Evolutionary conservation across 2,329 filamentous ascomycete genomes (phyloP).

Genomic region (Peltaster fructicola): DNA sequence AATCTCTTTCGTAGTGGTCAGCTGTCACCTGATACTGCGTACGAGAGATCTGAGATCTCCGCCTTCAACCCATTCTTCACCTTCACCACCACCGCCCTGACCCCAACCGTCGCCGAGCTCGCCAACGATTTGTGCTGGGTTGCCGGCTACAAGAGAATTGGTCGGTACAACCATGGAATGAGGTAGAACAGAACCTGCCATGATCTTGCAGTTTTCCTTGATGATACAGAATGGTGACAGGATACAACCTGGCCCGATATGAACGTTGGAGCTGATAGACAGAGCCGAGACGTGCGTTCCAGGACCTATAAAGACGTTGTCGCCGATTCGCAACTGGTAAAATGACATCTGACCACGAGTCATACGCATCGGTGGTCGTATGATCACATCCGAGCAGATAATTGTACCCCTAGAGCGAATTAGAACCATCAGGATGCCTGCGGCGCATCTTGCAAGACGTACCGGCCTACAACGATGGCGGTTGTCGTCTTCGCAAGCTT

Average conservation of each 20-base stretch:
- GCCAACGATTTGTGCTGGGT: conserved; percentile 61
- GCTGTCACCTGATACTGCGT: conserved; percentile 24
- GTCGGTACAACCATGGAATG: conserved; percentile 82
- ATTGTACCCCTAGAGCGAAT: conserved; percentile 68
- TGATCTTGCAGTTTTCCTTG: conserved; percentile 78
- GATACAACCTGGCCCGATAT: conserved; percentile 60
- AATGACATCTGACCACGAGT: conserved; percentile 61
- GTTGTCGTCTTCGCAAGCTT: conserved; percentile 12
- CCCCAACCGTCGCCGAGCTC: conserved; percentile 56
- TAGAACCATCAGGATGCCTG: too few relatives aligned
- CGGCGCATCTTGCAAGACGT: conserved; percentile 1
- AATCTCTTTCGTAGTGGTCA: neutral
- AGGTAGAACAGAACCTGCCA: conserved; percentile 72
- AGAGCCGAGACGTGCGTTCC: conserved; percentile 64
- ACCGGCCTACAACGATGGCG: conserved; percentile 61
- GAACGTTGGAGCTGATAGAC: conserved; percentile 66
- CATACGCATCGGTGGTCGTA: conserved; percentile 68
- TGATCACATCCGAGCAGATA: conserved; percentile 56
- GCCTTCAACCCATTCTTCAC: conserved; percentile 31
- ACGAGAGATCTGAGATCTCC: conserved; percentile 32
- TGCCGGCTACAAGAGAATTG: conserved; percentile 76
- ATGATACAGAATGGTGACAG: conserved; percentile 79
- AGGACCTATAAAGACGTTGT: conserved; percentile 73
- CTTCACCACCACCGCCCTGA: conserved; percentile 24
- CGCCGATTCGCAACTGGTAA: conserved; percentile 80